phyloP scores from a whole-genome alignment of 2,329 filamentous ascomycete species.

The Arthrobotrys sinensis region DNA sequence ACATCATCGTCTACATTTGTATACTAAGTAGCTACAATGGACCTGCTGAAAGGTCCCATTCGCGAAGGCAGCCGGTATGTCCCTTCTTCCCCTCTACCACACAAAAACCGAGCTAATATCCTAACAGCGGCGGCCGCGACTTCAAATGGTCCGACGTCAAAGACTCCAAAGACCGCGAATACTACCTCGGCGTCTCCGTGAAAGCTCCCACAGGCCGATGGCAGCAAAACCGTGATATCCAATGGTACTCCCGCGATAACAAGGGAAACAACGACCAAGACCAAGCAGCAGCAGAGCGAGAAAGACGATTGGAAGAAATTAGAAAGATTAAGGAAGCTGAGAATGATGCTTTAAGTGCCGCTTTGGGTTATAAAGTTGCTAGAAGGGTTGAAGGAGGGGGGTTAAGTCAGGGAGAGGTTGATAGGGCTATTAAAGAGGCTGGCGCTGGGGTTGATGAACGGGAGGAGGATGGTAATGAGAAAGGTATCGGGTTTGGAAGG shows the following conservation, averaged over 20 bases:
- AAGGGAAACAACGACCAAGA: conserved; percentile 16
- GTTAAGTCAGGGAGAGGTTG: conserved; percentile 73
- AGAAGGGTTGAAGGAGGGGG: conserved; percentile 72
- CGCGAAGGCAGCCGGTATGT: conserved; percentile 58
- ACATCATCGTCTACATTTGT: background rate
- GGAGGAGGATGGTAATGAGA: conserved; percentile 64
- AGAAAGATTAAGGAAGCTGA: conserved; percentile 77
- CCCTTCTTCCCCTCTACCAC: background rate
- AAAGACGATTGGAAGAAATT: conserved; percentile 62
- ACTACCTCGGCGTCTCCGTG: conserved; percentile 88
- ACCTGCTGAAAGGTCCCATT: conserved; percentile 59
- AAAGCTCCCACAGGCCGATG: conserved; percentile 94
- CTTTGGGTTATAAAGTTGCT: conserved; percentile 83
- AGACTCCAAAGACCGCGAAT: conserved; percentile 88
- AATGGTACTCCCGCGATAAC: conserved; percentile 76
- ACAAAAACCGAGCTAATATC: background rate
- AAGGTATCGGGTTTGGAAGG: conserved; percentile 65
- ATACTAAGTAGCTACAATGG: conserved; percentile 36
- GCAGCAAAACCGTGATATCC: conserved; percentile 82
- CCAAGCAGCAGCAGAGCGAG: conserved; percentile 57
- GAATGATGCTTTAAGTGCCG: conserved; percentile 87
- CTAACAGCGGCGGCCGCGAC: conserved; percentile 81
- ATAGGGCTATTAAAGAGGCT: conserved; percentile 71
- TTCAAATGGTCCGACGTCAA: conserved; percentile 98
- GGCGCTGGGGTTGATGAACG: conserved; percentile 64